Conservation (phyloP, 1,284 basidiomycete genomes). For the Ceratobasidium sp. region DNA sequence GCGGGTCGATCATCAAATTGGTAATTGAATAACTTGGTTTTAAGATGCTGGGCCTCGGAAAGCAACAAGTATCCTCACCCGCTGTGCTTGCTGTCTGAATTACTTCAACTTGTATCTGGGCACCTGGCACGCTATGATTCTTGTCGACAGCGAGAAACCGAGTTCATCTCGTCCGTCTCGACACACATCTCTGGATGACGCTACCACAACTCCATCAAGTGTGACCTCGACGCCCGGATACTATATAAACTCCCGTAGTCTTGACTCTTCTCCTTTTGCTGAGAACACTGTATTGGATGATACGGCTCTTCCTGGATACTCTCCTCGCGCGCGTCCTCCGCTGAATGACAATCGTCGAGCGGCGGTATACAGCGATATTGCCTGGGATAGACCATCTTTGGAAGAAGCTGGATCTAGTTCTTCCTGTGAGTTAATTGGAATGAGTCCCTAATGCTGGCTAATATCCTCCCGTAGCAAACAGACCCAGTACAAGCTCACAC, state of each 20-base stretch:
- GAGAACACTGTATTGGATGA: not conserved
- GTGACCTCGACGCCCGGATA: not conserved
- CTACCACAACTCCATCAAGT: not conserved
- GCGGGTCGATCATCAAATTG: slow-evolving; percentile 4
- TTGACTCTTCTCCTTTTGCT: not conserved
- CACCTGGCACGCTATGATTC: not conserved
- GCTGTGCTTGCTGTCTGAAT: not conserved
- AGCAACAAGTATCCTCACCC: not conserved
- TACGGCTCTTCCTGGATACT: slow-evolving; percentile 9
- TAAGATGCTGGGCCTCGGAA: not conserved
- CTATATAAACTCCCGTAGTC: not conserved
- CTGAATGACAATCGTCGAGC: not conserved
- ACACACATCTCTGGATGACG: not conserved
- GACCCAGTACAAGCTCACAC: not conserved
- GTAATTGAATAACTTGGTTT: slow-evolving; percentile 1
- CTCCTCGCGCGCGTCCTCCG: slow-evolving; percentile 10
- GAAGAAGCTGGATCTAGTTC: not conserved
- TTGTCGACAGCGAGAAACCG: slow-evolving; percentile 4
- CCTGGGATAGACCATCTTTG: not conserved
- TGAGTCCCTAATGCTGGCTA: not conserved
- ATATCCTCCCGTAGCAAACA: not conserved
- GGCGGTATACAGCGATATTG: not conserved
- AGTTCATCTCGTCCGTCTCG: not conserved
- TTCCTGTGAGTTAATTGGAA: not conserved
- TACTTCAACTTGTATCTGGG: not conserved